Evolutionary conservation across 2,329 filamentous ascomycete species (phyloP), one percentile per base, ranked within the genome.

Genomic region (Epichloe uncinata): DNA sequence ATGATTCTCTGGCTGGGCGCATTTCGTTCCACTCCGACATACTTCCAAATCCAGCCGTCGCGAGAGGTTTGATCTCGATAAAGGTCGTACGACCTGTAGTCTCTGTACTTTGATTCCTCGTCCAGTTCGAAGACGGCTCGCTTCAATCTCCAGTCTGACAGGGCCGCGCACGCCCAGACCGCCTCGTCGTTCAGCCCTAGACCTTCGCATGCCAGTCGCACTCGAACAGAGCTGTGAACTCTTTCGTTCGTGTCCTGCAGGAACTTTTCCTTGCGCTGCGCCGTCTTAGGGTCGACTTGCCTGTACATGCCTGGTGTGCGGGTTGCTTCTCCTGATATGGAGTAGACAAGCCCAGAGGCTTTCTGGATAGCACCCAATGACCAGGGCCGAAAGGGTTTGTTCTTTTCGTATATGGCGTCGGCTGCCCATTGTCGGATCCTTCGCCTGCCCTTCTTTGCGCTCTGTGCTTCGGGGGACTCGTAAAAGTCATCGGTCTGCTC

Each of bases 31-130:
- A 66, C 61, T 0, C 76, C 76, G 15, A 62, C 58, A 44, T 76
- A 80, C 57, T 75, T 70, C 76, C 75, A 80, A 2, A 74, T 62
- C 75, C 76, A 80, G 37, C 72, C 65, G 1, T 60, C 60, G 26
- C 49, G 49, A 13, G 34, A 36, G 11, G 41, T n/a, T 33, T 41
- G 16, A 8, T 48, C 45, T 8, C 41, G 41, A 30, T 63, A 56
- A 7, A 60, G 54, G 35, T 56, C 60, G 3, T 60, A 58, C 3
- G 60, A 55, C 5, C 56, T 56, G 15, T 55, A 51, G 3, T 56
- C 57, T 12, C 56, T 54, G 7, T 54, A 35, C 7, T 12, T 8
- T 2, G 44, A 15, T 13, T 50, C 45, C 8, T 48, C 40, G 15
- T 45, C 41, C 26, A 13, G 16, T 37, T 48, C 45, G 37, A 49